Evolutionary conservation across 306 rosid species (phyloP).

Genomic region (Ziziphus jujuba): DNA sequence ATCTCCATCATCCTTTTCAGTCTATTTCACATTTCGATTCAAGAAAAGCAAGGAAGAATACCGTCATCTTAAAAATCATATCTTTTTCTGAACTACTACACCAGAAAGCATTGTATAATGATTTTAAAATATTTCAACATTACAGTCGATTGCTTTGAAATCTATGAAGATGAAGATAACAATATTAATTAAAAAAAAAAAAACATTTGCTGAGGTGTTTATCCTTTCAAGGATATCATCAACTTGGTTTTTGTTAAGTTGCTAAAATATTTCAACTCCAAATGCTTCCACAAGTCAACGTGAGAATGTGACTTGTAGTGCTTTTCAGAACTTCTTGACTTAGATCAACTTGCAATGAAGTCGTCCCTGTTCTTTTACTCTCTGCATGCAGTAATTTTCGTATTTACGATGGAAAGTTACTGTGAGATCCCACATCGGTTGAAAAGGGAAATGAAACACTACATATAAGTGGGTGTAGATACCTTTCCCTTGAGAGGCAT

Average conservation of each 20-base stretch:
- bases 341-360: too few relatives aligned
- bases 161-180: background rate
- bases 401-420: too few relatives aligned
- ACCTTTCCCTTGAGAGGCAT: too few relatives aligned
- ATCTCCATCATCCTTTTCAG: conserved; percentile 5
- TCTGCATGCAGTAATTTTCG: too few relatives aligned
- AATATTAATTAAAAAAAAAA: too few relatives aligned
- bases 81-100: background rate
- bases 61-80: background rate
- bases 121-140: too few relatives aligned
- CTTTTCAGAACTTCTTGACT: too few relatives aligned
- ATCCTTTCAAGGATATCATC: background rate
- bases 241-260: background rate
- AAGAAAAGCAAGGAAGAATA: background rate
- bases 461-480: too few relatives aligned
- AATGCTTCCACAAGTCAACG: background rate
- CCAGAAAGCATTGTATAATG: background rate
- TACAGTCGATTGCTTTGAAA: background rate
- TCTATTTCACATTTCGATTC: too few relatives aligned
- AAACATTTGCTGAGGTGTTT: background rate
- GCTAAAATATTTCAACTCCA: background rate
- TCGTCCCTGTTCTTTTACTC: too few relatives aligned
- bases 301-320: background rate
- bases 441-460: too few relatives aligned
- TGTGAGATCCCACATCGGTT: too few relatives aligned